A percentile compares a stretch with the other conserved stretches of the same genome.
phyloP scores from a whole-genome alignment of 2,329 filamentous ascomycete species.

The Onygenales sp. region DNA sequence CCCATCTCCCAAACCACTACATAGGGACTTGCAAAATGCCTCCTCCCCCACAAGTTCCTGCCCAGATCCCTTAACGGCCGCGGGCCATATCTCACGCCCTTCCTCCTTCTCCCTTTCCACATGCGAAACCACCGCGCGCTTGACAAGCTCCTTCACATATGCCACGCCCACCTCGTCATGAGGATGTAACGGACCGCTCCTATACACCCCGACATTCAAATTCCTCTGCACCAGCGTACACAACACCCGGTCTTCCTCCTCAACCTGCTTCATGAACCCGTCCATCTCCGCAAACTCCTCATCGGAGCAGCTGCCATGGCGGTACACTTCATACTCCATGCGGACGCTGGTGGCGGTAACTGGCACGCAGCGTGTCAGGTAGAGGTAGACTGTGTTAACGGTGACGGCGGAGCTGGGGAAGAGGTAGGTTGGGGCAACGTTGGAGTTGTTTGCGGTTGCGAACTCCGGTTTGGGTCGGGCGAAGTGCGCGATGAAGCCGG shows the following conservation, averaged over 20 bases:
- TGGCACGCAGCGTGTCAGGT: slow-evolving; percentile 33
- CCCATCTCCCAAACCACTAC: background rate
- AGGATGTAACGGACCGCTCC: slow-evolving; percentile 55
- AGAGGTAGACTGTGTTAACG: slow-evolving; percentile 19
- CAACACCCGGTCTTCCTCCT: slow-evolving; percentile 56
- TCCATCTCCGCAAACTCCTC: slow-evolving; percentile 49
- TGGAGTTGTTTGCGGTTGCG: slow-evolving; percentile 37
- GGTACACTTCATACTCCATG: slow-evolving; percentile 56
- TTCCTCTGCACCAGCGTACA: slow-evolving; percentile 52
- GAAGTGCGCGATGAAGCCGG: slow-evolving; percentile 43
- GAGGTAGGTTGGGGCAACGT: slow-evolving; percentile 23
- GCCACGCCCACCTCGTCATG: slow-evolving; percentile 50
- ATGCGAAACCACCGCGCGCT: slow-evolving; percentile 41
- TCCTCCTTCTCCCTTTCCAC: slow-evolving; percentile 37
- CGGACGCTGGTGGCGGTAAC: slow-evolving; percentile 39
- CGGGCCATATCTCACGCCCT: slow-evolving; percentile 45
- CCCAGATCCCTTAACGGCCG: slow-evolving; percentile 11
- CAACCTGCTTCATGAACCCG: slow-evolving; percentile 53
- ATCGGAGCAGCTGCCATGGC: slow-evolving; percentile 51
- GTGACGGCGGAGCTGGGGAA: slow-evolving; percentile 24
- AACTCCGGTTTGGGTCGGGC: slow-evolving; percentile 17
- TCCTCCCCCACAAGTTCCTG: background rate
- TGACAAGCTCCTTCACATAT: slow-evolving; percentile 46
- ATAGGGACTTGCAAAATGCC: background rate
- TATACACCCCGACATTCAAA: slow-evolving; percentile 51